Conservation (phyloP, 805 yeast species). For the Yarrowia sp. region DNA sequence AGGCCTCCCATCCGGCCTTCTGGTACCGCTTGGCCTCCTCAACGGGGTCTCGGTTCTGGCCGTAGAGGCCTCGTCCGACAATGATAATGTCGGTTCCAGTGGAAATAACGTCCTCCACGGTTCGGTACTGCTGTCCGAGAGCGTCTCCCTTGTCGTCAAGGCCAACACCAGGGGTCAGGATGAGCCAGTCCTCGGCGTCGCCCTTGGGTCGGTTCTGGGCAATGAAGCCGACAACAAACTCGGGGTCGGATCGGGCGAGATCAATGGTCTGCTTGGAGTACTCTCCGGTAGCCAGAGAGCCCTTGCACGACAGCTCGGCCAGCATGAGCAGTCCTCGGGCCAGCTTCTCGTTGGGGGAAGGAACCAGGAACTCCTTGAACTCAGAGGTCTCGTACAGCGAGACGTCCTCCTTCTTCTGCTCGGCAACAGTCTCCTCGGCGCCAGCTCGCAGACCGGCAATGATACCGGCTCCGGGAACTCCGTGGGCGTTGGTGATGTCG, state of each 20-base stretch:
- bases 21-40: constrained; percentile 86
- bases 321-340: constrained; percentile 83
- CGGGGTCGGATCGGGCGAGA: constrained; percentile 80
- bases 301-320: constrained; percentile 93
- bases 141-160: constrained; percentile 94
- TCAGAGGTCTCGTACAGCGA: background rate
- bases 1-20: constrained; percentile 95
- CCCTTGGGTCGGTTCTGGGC: constrained; percentile 76
- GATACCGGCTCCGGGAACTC: constrained; percentile 93
- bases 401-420: constrained; percentile 35
- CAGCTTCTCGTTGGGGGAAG: constrained; percentile 2
- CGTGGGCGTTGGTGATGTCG: constrained; percentile 96
- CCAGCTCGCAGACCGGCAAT: constrained; percentile 86
- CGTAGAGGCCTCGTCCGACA: constrained; percentile 97
- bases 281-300: constrained; percentile 88
- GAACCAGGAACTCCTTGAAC: constrained; percentile 7
- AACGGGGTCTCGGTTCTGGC: constrained; percentile 87
- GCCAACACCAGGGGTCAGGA: constrained; percentile 99
- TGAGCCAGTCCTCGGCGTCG: constrained; percentile 90
- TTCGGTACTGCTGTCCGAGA: constrained; percentile 94
- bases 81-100: constrained; percentile 93
- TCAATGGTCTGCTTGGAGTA: constrained; percentile 86
- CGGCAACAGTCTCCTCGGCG: constrained; percentile 58
- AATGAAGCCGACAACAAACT: constrained; percentile 93
- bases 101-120: constrained; percentile 77